Percentiles rank a stretch among this genome's conserved stretches.
Evolutionary conservation across 805 yeast species (phyloP).

Genomic region (Kluyveromyces nonfermentans): DNA sequence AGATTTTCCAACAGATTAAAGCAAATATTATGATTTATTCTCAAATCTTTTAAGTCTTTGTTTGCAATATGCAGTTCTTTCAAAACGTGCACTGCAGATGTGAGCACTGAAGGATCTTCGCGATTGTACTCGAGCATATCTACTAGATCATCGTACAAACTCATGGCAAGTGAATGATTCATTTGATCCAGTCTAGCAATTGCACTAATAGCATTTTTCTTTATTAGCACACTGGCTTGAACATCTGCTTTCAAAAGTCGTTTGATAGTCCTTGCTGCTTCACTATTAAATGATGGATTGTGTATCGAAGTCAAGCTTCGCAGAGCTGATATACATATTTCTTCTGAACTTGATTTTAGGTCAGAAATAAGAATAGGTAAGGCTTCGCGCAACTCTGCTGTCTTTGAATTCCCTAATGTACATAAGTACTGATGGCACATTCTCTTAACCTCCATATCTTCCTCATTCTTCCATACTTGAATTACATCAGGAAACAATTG

Average conservation of each 20-base stretch:
- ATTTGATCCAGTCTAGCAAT: slow-evolving; percentile 58
- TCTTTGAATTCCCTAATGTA: slow-evolving; percentile 50
- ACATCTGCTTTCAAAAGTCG: slow-evolving; percentile 27
- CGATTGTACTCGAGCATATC: slow-evolving; percentile 35
- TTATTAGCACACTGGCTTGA: slow-evolving; percentile 41
- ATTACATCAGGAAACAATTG: slow-evolving; percentile 55
- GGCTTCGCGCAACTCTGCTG: slow-evolving; percentile 46
- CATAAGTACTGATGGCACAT: slow-evolving; percentile 60
- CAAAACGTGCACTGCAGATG: slow-evolving; percentile 64
- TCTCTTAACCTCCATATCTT: slow-evolving; percentile 61
- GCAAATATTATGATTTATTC: slow-evolving; percentile 34
- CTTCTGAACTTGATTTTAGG: slow-evolving; percentile 37
- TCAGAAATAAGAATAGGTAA: slow-evolving; percentile 49
- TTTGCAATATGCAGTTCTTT: slow-evolving; percentile 50
- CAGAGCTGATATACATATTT: slow-evolving; percentile 50
- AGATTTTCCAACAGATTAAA: slow-evolving; percentile 30
- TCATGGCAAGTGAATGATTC: slow-evolving; percentile 40
- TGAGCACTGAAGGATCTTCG: slow-evolving; percentile 50
- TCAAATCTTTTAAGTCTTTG: slow-evolving; percentile 20
- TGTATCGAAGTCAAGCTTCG: slow-evolving; percentile 56
- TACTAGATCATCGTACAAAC: slow-evolving; percentile 31
- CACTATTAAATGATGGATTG: slow-evolving; percentile 39
- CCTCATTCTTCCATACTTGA: slow-evolving; percentile 40
- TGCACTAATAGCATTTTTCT: slow-evolving; percentile 61
- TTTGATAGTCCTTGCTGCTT: slow-evolving; percentile 28